Evolutionary conservation across 2,329 filamentous ascomycete species (phyloP), one percentile per base, ranked within the genome.

Genomic region (Botrytis porri): DNA sequence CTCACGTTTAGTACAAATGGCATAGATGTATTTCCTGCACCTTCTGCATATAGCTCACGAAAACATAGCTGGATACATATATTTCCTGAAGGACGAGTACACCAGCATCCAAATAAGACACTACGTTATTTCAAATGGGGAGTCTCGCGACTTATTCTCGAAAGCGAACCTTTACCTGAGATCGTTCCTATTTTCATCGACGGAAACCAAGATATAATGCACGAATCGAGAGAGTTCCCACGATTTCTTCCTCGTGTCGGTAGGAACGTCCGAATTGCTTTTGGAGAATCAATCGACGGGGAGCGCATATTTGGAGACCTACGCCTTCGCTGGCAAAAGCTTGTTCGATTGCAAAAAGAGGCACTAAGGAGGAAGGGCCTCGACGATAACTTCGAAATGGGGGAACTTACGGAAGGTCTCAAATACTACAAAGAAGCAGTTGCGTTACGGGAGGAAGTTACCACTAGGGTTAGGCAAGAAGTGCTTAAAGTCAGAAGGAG

Each of bases 41-140:
- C 94, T 1, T 90, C 93, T 2, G 88, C 90, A 65, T 95, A 92
- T 81, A 82, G 88, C 2, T 86, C 83, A 75, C 90, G 94, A 78
- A 89, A 89, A 63, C 88, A 93, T 81, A 89, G 89, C 62, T 99
- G 96, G 96, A 85, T 99, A 6, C 96, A 99, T 82, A 92, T 98
- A 71, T 98, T 98, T 82, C 96, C 96, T 20, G 96, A 99, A 83
- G 96, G 94, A 65, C 94, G 93, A 82, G 94, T 97, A 63, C 95
- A 98, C 82, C 96, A 99, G 83, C 90, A 94, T 77, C 88, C 92
- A 1, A 85, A 90, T 60, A 89, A 90, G 78, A 89, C 91, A 12
- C 91, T 98, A 86, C 92, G 96, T 43, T 99, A 99, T 84, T 98
- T 98, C 88, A 98, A 97, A 84, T 99, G 96, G 96, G 96, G 96